Conservation (phyloP, 176 grass and related monocot species). For the Hordeum vulgare region MorexV3_pseudomolecules_assembly NC_058524.1:31632720-31633219, state of each 20-base stretch:
- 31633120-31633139: neutral
- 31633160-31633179: no score
- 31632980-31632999: constrained; percentile 90
- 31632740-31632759: no score
- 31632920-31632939: constrained; percentile 61
- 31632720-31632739: neutral
- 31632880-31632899: constrained; percentile 61
- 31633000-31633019: constrained; percentile 85
- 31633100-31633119: neutral
- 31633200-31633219: no score
- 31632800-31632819: neutral
- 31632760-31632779: no score
- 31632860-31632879: constrained; percentile 72
- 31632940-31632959: constrained; percentile 70
- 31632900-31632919: constrained; percentile 51
- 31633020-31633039: constrained; percentile 45
- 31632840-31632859: constrained; percentile 74
- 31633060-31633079: neutral
- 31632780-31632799: neutral
- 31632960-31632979: constrained; percentile 72
- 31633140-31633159: neutral
- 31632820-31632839: constrained; percentile 46
- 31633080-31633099: neutral
- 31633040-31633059: neutral
- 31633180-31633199: no score